Evolutionary conservation across 1,284 basidiomycete species (phyloP), one percentile per base, ranked within the genome.

Genomic region (Leccinum subrobustum): DNA sequence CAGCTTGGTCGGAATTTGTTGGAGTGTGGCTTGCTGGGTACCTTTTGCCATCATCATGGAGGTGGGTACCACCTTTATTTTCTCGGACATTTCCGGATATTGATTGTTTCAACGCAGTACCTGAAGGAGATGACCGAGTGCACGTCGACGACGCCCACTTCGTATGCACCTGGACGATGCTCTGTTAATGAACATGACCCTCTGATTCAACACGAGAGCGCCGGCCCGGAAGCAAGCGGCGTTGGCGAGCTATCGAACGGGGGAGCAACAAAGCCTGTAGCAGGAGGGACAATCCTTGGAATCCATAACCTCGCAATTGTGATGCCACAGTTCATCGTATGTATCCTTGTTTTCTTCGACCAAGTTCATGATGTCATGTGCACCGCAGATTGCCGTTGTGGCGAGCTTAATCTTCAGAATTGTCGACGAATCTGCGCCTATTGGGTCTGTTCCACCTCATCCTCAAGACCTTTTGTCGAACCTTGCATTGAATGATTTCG

Each of bases 231-330:
- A 8, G 79, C 83, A 55, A 82, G 82, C 29, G 79, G 81, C 27
- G 63, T 65, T 56, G 70, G 75, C 47, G 63, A 58, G 47, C 14
- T 65, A 35, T 50, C 18, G 3, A 77, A 81, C 47, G 79, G 82
- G 54, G 75, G 75, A 4, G 77, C 82, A 47, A 70, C 75, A 9
- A 81, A 81, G 35, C 83, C 86, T 14, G 79, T 91, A 52, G 91
- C 93, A 0, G 95, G 96, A n/a, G 96, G 96, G 1, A 96, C 94
- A 2, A 89, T 98, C 52, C 82, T 98, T 52, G 96, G 96, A 3
- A 96, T 98, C 48, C 96, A 98, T 74, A 98, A 98, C 70, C 79
- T 98, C 6, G 92, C 95, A 3, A 94, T 96, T 63, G 95, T 96
- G 25, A 85, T 93, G 75, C 95, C 94, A 20, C 95, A 97, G 69